Base-by-base conservation (phyloP, 1,284 basidiomycete species). In the Singerocomus inundabilis region DNA sequence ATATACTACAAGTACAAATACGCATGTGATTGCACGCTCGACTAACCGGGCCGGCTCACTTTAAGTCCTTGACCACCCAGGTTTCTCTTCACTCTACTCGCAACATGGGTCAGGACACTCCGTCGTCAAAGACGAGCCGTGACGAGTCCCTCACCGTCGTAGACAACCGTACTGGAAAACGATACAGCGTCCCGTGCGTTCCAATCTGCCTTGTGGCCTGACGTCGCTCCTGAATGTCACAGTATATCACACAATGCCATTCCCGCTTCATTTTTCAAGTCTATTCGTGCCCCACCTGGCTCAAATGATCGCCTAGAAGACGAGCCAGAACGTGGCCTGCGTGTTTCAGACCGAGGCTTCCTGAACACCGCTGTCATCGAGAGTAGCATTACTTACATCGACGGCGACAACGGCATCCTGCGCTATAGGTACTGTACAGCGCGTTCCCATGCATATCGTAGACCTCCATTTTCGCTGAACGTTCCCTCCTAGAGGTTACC, bases 81-180 rank as follows among this genome's bases (percentile, higher is more conserved):
- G 28, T 9, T 6, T 28, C 28, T 9, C 28, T 9, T 9, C 28
- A 9, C 36, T 30, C 25, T 28, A 12, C n/a, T 32, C 31, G 21
- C 26, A 36, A 12, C 15, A 67, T 67, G 66, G 66, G 66, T 13
- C 56, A 67, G 39, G 57, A 66, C 26, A 48, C 54, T 4, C 40
- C 53, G 5, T 38, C 56, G 15, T 49, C 63, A 25, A 66, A 50
- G 33, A 10, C 34, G 24, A 44, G 29, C 18, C 62, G 56, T 48
- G 55, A 68, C 38, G 60, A 81, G 53, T 75, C 73, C 53, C 74
- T 93, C 47, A 85, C 84, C 13, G 84, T 93, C 59, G 74, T 70
- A 44, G 92, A 94, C 71, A 91, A 94, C 67, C 82, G 91, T 46
- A 94, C 92, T 3, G 89, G 90, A 36, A 88, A 85, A 70, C 77